Evolutionary conservation across 2,329 filamentous ascomycete genomes (phyloP).

Genomic region (Alternaria postmessia): DNA sequence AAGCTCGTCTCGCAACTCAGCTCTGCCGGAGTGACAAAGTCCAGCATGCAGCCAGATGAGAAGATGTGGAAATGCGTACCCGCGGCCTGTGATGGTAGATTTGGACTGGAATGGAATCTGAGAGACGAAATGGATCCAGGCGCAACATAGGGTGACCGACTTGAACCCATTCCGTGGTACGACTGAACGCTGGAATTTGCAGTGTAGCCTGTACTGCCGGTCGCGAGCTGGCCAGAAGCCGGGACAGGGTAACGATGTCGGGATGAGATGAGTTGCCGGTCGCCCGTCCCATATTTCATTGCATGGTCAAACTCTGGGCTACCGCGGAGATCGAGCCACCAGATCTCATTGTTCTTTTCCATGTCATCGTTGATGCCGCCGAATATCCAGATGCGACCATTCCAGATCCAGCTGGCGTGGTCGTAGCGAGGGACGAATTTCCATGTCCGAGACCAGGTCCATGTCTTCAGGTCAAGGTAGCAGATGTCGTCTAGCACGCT

Average conservation of each 20-base stretch:
- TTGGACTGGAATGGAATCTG: conserved; percentile 86
- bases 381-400: conserved; percentile 94
- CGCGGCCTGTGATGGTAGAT: conserved; percentile 85
- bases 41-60: conserved; percentile 88
- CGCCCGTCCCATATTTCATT: conserved; percentile 65
- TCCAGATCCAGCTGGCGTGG: conserved; percentile 93
- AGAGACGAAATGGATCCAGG: conserved; percentile 89
- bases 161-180: conserved; percentile 53
- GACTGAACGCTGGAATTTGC: conserved; percentile 74
- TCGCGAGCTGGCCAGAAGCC: conserved; percentile 44
- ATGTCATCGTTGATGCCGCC: conserved; percentile 94
- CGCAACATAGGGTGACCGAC: conserved; percentile 61
- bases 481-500: conserved; percentile 96
- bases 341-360: conserved; percentile 95
- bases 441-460: conserved; percentile 97
- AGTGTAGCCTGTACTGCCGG: conserved; percentile 67
- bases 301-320: conserved; percentile 82
- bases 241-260: conserved; percentile 42
- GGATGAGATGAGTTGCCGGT: conserved; percentile 48
- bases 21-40: conserved; percentile 91
- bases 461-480: conserved; percentile 95
- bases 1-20: conserved; percentile 92
- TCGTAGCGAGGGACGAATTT: conserved; percentile 94
- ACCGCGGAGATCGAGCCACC: conserved; percentile 96
- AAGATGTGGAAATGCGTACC: conserved; percentile 97